Conservation (phyloP, 768 basidiomycete species). For the Tulasnella sp. region DNA sequence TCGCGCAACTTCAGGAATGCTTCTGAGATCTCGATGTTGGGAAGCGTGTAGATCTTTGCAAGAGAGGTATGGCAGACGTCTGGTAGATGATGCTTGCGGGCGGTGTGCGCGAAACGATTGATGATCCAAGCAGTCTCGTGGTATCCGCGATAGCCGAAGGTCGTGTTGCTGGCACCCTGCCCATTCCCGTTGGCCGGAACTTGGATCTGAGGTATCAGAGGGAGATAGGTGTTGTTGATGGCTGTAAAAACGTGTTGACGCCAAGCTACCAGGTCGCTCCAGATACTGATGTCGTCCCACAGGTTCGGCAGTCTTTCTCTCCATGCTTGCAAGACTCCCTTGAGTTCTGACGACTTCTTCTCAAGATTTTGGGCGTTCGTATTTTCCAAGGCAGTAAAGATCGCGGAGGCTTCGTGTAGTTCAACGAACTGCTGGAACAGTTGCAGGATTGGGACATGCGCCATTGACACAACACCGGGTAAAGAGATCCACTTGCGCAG, state of each 20-base stretch:
- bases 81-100: slow-evolving; percentile 88
- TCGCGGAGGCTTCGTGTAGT: slow-evolving; percentile 87
- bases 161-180: slow-evolving; percentile 50
- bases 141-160: slow-evolving; percentile 88
- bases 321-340: slow-evolving; percentile 95
- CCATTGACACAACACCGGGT: slow-evolving; percentile 75
- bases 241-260: slow-evolving; percentile 95
- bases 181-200: slow-evolving; percentile 36
- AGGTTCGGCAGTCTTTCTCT: slow-evolving; percentile 90
- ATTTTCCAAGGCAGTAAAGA: slow-evolving; percentile 78
- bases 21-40: slow-evolving; percentile 99
- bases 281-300: slow-evolving; percentile 95
- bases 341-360: slow-evolving; percentile 88
- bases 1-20: slow-evolving; percentile 98
- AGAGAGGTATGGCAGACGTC: slow-evolving; percentile 93
- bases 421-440: slow-evolving; percentile 99
- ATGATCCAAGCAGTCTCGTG: slow-evolving; percentile 99
- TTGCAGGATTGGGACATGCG: slow-evolving; percentile 88
- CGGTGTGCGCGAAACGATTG: slow-evolving; percentile 98
- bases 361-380: slow-evolving; percentile 86
- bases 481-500: slow-evolving; percentile 92
- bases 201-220: slow-evolving; percentile 49
- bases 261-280: slow-evolving; percentile 99
- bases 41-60: slow-evolving; percentile 95
- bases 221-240: slow-evolving; percentile 93